Conservation (phyloP, 768 basidiomycete species). For the Nidularia pulvinata region DNA sequence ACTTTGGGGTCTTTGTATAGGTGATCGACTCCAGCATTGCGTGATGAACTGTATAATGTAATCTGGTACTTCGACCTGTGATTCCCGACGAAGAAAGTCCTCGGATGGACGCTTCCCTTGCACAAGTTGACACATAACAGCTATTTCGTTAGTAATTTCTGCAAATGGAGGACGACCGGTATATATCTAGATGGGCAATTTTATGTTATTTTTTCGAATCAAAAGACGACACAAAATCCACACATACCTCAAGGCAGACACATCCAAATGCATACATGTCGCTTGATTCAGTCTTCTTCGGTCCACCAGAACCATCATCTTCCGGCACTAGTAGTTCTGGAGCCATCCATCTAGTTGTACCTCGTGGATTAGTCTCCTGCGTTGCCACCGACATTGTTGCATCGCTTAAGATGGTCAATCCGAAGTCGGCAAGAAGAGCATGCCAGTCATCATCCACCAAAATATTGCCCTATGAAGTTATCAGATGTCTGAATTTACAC, state of each 20-base stretch:
- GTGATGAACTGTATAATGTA: too few species aligned
- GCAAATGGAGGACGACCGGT: slow-evolving; percentile 13
- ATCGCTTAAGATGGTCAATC: slow-evolving; percentile 18
- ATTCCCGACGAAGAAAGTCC: neutral
- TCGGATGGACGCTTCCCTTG: neutral
- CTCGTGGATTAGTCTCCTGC: slow-evolving; percentile 8
- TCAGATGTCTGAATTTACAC: neutral
- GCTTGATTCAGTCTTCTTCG: slow-evolving; percentile 10
- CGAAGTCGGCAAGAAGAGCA: slow-evolving; percentile 25
- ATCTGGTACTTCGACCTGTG: too few species aligned
- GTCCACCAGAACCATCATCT: slow-evolving; percentile 8
- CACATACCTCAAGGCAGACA: slow-evolving; percentile 17
- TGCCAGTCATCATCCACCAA: slow-evolving; percentile 13
- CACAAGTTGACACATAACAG: neutral
- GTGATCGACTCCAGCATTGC: too few species aligned
- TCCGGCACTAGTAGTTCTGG: slow-evolving; percentile 21
- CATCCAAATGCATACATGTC: slow-evolving; percentile 26
- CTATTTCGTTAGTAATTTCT: neutral
- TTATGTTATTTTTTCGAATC: neutral
- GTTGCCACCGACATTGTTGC: slow-evolving; percentile 7
- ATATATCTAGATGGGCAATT: slow-evolving; percentile 6
- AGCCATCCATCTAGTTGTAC: slow-evolving; percentile 24
- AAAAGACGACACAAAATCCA: neutral
- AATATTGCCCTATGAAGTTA: slow-evolving; percentile 14
- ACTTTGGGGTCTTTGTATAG: too few species aligned